These are phyloP conservation scores for Vaccinium darrowii DNA, from an alignment of 148 eudicot genomes.

Conservation along the genomic window DNA sequence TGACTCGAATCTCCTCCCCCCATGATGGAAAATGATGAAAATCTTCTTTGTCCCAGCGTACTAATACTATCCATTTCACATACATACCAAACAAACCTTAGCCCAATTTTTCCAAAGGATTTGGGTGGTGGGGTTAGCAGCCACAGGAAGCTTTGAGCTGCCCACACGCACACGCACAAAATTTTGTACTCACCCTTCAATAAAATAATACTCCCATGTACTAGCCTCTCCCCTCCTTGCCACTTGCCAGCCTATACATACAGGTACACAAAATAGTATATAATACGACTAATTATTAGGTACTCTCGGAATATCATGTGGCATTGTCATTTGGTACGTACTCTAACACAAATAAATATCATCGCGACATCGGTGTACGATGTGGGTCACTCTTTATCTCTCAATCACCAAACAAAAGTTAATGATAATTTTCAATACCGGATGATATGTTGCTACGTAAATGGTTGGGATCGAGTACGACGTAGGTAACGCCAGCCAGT, in stretches of 20 bases:
- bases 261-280: background rate
- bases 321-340: too few relatives aligned
- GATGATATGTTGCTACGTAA: too few relatives aligned
- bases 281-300: too few relatives aligned
- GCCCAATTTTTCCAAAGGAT: background rate
- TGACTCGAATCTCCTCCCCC: background rate
- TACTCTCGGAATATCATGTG: too few relatives aligned
- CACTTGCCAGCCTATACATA: constrained; percentile 15
- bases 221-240: background rate
- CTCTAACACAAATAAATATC: too few relatives aligned
- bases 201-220: background rate
- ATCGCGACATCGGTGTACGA: too few relatives aligned
- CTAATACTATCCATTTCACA: background rate
- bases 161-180: constrained; percentile 35
- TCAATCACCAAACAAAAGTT: too few relatives aligned
- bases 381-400: too few relatives aligned
- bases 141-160: constrained; percentile 18
- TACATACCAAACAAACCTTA: background rate
- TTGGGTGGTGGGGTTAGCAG: constrained; percentile 15
- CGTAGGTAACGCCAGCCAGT: too few relatives aligned
- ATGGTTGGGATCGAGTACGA: too few relatives aligned
- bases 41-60: background rate
- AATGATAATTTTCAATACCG: too few relatives aligned
- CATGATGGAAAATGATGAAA: background rate
- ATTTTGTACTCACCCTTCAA: background rate